Conservation (phyloP, 2,329 filamentous ascomycete genomes). For the Stagonosporopsis rhizophila region DNA sequence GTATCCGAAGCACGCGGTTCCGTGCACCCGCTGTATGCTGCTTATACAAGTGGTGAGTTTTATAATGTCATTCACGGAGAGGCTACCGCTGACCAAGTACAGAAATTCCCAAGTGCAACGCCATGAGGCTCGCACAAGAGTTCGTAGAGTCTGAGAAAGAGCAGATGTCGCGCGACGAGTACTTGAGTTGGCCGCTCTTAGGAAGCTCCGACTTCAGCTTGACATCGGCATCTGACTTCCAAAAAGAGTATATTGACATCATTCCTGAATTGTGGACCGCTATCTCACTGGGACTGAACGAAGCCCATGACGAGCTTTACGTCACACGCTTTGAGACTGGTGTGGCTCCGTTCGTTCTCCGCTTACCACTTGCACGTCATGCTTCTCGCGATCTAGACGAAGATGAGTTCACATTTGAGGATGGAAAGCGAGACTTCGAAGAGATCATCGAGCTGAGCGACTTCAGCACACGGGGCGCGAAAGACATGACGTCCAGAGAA, state of each 20-base stretch:
- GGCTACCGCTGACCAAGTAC: constrained; percentile 37
- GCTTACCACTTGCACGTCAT: constrained; percentile 83
- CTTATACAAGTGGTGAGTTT: constrained; percentile 47
- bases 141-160: constrained; percentile 59
- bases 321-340: constrained; percentile 83
- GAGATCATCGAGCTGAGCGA: constrained; percentile 86
- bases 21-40: constrained; percentile 50
- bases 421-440: constrained; percentile 78
- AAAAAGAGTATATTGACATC: constrained; percentile 82
- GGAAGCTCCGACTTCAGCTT: constrained; percentile 44
- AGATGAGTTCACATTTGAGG: constrained; percentile 82
- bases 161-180: constrained; percentile 43
- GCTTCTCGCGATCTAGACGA: constrained; percentile 80
- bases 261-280: constrained; percentile 85
- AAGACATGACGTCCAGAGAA: constrained; percentile 75
- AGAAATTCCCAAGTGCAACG: constrained; percentile 74
- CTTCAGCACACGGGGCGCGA: constrained; percentile 76
- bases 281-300: constrained; percentile 83
- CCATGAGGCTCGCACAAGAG: constrained; percentile 71
- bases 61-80: neutral
- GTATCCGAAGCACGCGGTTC: constrained; percentile 41
- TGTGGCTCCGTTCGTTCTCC: constrained; percentile 81
- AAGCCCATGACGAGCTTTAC: constrained; percentile 82
- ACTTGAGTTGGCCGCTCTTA: constrained; percentile 51
- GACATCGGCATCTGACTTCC: constrained; percentile 63